Evolutionary conservation across 768 basidiomycete genomes (phyloP), one percentile per base, ranked within the genome.

Genomic region (Lactarius quietus): DNA sequence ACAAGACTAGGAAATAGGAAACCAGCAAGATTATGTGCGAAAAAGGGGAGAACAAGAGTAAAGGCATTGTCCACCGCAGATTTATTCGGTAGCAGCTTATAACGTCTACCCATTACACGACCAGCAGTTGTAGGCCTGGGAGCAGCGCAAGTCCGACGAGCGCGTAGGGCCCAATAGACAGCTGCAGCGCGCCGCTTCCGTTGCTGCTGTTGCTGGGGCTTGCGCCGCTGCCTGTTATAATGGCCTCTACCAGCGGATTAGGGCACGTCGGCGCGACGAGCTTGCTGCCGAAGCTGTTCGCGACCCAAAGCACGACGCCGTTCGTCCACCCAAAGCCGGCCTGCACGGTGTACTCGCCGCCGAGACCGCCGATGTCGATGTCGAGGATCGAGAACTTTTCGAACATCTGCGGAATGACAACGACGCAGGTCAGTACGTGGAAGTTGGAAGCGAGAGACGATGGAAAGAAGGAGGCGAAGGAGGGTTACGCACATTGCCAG

Each of bases 301-400:
- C 86, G 26, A 89, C 78, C 87, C 89, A 93, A 43, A 93, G 81
- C 60, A 85, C 72, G 10, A 87, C 90, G 23, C 92, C 92, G 70
- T 94, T 93, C 48, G 91, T 93, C 92, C 93, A 95, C 20, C 92
- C 91, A 72, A 93, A 93, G 26, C 92, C 91, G 17, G 85, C 88
- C 82, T 83, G 70, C 4, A 95, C 93, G 3, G 86, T 89, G 70
- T 97, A 96, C 79, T 95, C 93, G 29, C 93, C 93, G 8, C 92
- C 93, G 15, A 78, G 77, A 6, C 92, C 93, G 3, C 89, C 87
- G 3, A 86, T 88, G 75, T 92, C 88, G 36, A 94, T 81, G 63
- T 96, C 87, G 12, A 85, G 73, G 48, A 82, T 83, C 3, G 91
- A 93, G 77, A 94, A 94, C 75, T 94, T 92, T 75, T 93, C 92